Evolutionary conservation across 306 rosid species (phyloP), one percentile per base, ranked within the genome.

Genomic region (Trifolium repens): DNA sequence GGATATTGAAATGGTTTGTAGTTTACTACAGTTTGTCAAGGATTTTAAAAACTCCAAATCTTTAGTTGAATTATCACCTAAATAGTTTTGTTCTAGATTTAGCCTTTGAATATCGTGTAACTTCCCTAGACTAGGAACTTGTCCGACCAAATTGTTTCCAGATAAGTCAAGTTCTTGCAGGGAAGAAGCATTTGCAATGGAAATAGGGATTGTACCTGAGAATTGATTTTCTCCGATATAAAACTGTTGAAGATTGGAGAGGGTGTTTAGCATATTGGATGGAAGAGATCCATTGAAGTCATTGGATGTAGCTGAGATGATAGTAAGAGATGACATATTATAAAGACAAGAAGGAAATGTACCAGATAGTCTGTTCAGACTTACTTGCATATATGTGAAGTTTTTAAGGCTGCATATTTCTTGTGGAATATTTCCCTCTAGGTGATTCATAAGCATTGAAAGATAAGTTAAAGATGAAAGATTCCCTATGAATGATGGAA

Each of bases 201-300:
- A 77, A 16, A 35, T 8, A 3, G 82, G 91, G 54, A 87, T 82
- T 17, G 26, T 5, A 5, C 85, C 84, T 0, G 73, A 74, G 50
- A 49, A 15, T 49, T 15, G 9, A 49, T 49, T 49, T 15, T 19
- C 8, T 49, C 9, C 55, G 0, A 15, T 46, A 3, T 0, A 1
- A 4, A 81, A 19, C 0, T 0, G 0, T 27, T 27, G 15, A 69
- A 84, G 69, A 32, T 73, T 53, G 16, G 83, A 79, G 10, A 81
- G 71, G 14, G 14, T 72, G 47, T 24, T 27, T 34, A 84, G 84
- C 59, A 78, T 75, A 52, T 16, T 64, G 12, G 40, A 9, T 7
- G 40, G 72, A 67, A 67, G 57, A 43, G 72, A 22, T 17, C 72
- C 72, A 24, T 26, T 8, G 26, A 42, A 66, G 0, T 22, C 4